Evolutionary conservation across 2,329 filamentous ascomycete species (phyloP), one percentile per base, ranked within the genome.

Genomic region (Ramichloridium luteum): DNA sequence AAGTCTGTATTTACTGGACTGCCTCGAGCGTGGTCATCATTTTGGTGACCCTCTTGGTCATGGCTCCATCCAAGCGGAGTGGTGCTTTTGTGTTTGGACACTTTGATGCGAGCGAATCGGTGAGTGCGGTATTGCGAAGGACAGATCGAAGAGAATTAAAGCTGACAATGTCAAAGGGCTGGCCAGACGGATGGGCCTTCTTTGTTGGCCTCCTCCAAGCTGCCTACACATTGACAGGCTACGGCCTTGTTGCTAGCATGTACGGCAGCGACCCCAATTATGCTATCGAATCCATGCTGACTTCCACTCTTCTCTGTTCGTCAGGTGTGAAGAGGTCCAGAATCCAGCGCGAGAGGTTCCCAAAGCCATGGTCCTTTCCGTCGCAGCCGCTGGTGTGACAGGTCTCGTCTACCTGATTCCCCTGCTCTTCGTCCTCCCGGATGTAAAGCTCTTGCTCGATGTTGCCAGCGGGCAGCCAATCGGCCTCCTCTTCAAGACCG

Each of bases 391-490:
- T 1, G 74, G 73, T 16, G 45, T 80, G 25, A 80, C 77, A 0
- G 76, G 77, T 4, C 50, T 78, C 6, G 53, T 74, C 41, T 85
- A 80, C 54, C 55, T 85, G 10, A 70, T 86, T 26, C 79, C 80
- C 0, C 67, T 88, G 40, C 66, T 86, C 15, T 85, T 86, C 53
- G 77, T 84, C 20, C 63, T 86, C 16, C 80, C 80, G 0, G 68
- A 79, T 30, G 68, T 85, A 5, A 46, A 71, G 39, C 56, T 62
- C 28, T 68, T 86, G 11, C 70, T 81, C 16, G 54, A 57, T 2
- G 77, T 80, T 10, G 68, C 77, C 13, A 82, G 74, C 46, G 77
- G 76, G 6, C 81, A 86, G 47, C 80, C 82, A 1, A 80, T 88
- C 39, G 79, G 77, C 6, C 62, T 77, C 3, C 60, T 86, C 17